Evolutionary conservation across 768 basidiomycete species (phyloP).

Genomic region (Arthromyces matolae): DNA sequence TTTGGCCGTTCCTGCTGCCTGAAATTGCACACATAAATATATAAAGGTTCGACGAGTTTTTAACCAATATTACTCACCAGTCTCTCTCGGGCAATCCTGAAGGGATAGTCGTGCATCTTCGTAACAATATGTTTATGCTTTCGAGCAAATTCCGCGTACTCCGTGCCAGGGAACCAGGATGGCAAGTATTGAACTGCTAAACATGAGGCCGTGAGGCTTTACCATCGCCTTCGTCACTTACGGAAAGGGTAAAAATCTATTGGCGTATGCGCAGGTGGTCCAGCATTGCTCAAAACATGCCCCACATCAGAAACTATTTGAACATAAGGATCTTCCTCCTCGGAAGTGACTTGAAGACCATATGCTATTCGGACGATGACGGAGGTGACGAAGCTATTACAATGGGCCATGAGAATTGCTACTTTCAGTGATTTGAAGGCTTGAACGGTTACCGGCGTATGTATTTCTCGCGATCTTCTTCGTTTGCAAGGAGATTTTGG

Average conservation of each 20-base stretch:
- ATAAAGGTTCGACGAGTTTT: too few relatives aligned
- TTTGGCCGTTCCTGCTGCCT: too few relatives aligned
- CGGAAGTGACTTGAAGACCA: constrained; percentile 29
- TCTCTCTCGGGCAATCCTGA: constrained; percentile 24
- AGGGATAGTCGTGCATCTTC: constrained; percentile 27
- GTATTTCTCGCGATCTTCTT: constrained; percentile 22
- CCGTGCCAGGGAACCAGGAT: constrained; percentile 28
- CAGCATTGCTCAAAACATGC: constrained; percentile 20
- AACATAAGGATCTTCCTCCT: constrained; percentile 36
- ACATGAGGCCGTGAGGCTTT: too few relatives aligned
- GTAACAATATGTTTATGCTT: constrained; percentile 10
- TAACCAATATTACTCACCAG: too few relatives aligned
- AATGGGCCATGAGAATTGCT: neutral
- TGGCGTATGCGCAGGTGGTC: constrained; percentile 19
- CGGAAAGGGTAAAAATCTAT: constrained; percentile 22
- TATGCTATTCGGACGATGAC: constrained; percentile 27
- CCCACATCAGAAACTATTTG: constrained; percentile 28
- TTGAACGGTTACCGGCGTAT: constrained; percentile 31
- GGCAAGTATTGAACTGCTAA: constrained; percentile 27
- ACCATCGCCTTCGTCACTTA: too few relatives aligned
- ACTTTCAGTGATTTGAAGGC: too few relatives aligned
- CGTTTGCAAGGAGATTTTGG: constrained; percentile 22
- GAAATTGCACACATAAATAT: too few relatives aligned
- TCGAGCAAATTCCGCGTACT: constrained; percentile 18
- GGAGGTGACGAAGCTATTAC: constrained; percentile 9